Evolutionary conservation across 441 rosid genomes (phyloP).

Genomic region (Rhodomyrtus psidioides): DNA sequence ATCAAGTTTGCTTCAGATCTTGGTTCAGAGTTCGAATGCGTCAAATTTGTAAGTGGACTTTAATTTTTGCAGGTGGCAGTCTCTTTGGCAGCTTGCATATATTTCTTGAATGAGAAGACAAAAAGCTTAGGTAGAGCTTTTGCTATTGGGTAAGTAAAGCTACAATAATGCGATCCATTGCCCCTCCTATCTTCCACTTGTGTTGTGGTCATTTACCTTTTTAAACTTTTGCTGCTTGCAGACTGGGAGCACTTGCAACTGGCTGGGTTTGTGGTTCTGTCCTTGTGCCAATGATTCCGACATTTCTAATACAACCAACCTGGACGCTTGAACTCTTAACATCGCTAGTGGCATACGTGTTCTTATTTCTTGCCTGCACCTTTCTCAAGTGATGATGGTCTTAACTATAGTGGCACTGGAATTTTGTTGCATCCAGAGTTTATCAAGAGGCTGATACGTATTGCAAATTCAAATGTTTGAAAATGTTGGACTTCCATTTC

Average conservation of each 20-base stretch:
- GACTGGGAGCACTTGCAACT: constrained; percentile 63
- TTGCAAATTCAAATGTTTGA: not conserved
- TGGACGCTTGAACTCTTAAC: constrained; percentile 96
- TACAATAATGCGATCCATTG: not conserved
- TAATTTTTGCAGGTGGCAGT: constrained; percentile 66
- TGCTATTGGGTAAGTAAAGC: constrained; percentile 56
- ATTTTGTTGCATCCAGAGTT: not conserved
- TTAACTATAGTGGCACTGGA: not conserved
- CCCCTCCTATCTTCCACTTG: not conserved
- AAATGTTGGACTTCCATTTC: not conserved
- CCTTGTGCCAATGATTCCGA: constrained; percentile 72
- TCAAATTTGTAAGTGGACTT: not conserved
- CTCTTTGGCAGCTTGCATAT: constrained; percentile 88
- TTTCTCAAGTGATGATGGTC: constrained; percentile 64
- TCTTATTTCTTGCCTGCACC: constrained; percentile 81
- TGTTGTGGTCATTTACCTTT: not conserved
- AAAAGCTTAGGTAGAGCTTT: constrained; percentile 83
- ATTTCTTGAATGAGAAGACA: constrained; percentile 85
- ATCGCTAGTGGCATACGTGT: constrained; percentile 64
- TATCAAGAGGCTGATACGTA: not conserved
- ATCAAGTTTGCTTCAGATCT: not conserved
- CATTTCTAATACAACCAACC: constrained; percentile 55
- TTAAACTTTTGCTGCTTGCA: constrained; percentile 18
- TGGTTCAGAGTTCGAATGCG: not conserved
- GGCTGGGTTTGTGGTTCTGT: constrained; percentile 85